These are phyloP conservation scores for Yamadazyma dushanensis DNA, from an alignment of 1,139 yeast species.

Conservation along the genomic window DNA sequence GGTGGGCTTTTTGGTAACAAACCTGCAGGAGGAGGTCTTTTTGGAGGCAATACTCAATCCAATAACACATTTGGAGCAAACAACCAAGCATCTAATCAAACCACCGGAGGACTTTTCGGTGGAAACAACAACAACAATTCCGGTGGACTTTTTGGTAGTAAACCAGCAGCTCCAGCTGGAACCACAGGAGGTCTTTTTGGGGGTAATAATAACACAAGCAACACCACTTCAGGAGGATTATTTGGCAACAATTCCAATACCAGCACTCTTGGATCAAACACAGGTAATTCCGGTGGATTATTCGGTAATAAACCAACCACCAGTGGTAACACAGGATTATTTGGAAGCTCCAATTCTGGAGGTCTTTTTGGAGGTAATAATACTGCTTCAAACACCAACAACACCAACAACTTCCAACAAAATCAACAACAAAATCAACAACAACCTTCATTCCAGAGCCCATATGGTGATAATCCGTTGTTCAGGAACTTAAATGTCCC, in stretches of 20 bases:
- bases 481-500: constrained; percentile 45
- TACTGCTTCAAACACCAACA: constrained; percentile 21
- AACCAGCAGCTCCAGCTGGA: constrained; percentile 13
- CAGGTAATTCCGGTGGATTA: constrained; percentile 22
- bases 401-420: constrained; percentile 17
- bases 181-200: constrained; percentile 17
- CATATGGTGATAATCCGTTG: constrained; percentile 71
- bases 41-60: constrained; percentile 24
- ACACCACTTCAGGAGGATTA: constrained; percentile 14
- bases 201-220: constrained; percentile 9
- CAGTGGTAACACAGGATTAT: constrained; percentile 27
- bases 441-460: constrained; percentile 51
- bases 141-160: constrained; percentile 29
- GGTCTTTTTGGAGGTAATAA: constrained; percentile 21
- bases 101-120: constrained; percentile 30
- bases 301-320: constrained; percentile 22
- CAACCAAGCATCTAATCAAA: constrained; percentile 10
- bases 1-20: constrained; percentile 14
- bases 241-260: constrained; percentile 20
- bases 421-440: constrained; percentile 23
- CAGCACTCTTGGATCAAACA: constrained; percentile 12
- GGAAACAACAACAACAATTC: constrained; percentile 12
- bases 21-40: constrained; percentile 18
- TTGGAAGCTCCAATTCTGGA: constrained; percentile 19
- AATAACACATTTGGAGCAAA: constrained; percentile 21